Base-by-base conservation (phyloP, 176 grass and related monocot species). In the Alloteropsis semialata region DNA sequence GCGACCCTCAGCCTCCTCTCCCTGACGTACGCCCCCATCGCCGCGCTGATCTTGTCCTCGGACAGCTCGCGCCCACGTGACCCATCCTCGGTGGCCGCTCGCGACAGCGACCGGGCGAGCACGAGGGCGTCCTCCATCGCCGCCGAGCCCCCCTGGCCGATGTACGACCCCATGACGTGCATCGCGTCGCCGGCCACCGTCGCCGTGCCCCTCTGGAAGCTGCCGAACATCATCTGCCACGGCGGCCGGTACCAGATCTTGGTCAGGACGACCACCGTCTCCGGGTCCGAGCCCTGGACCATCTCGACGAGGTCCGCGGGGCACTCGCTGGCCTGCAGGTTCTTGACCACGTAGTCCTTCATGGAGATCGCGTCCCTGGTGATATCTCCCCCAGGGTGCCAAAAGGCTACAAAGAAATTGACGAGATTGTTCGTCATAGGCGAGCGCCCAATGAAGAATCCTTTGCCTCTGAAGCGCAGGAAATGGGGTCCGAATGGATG, bases 181-280 rank as follows among this genome's bases (percentile, higher is more conserved):
- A 92, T 84, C 10, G 93, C 85, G 37, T 92, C 87, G 5, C 93
- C 87, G 6, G 87, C 90, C 10, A 95, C 72, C 0, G 82, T 80
- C 69, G 84, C 84, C 6, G 77, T 79, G 72, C 90, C 87, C 53
- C 34, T 83, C 32, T 17, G 71, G 33, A 90, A 86, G 22, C 58
- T 45, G 19, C 19, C 56, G 16, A 81, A 1, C 50, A 67, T 30
- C 25, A 94, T 13, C 44, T 84, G 21, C 90, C 93, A 95, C 0
- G 87, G 87, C 22, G 88, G 49, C 21, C 82, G 45, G 75, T 95
- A 88, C 1, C 77, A 38, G 15, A 78, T 10, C 14, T 55, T 29
- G 29, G 21, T 24, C 72, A 50, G 11, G 36, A 61, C 14, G 8
- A 39, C 79, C 63, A 95, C 28, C 43, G 87, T 77, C 1, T 70